phyloP scores from a whole-genome alignment of 805 yeast genomes.

The Candida sithepensis region DNA sequence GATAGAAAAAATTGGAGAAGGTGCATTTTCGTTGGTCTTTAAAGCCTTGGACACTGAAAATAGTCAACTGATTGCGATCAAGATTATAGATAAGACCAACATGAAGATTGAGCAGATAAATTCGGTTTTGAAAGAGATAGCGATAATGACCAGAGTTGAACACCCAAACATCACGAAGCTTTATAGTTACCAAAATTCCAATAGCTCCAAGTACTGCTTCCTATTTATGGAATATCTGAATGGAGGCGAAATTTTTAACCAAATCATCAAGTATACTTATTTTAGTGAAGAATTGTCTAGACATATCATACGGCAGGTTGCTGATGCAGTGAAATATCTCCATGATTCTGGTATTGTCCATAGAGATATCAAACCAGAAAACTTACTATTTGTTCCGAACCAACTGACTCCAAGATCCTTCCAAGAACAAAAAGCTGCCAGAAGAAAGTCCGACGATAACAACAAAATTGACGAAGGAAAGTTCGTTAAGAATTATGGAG shows the following conservation, averaged over 20 bases:
- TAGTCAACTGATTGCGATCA: constrained; percentile 60
- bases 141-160: constrained; percentile 61
- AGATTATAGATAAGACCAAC: constrained; percentile 62
- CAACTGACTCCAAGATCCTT: constrained; percentile 39
- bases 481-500: constrained; percentile 50
- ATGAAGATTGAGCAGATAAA: constrained; percentile 49
- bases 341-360: constrained; percentile 76
- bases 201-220: constrained; percentile 47
- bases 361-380: constrained; percentile 81
- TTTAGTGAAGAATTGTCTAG: constrained; percentile 69
- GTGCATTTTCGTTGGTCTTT: constrained; percentile 87
- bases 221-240: constrained; percentile 63
- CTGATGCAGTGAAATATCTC: constrained; percentile 63
- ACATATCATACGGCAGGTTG: constrained; percentile 70
- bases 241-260: constrained; percentile 81
- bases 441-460: constrained; percentile 55
- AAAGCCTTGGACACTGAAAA: constrained; percentile 52
- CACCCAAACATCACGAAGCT: constrained; percentile 62
- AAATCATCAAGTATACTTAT: constrained; percentile 73
- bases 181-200: constrained; percentile 48
- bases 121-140: constrained; percentile 66
- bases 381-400: constrained; percentile 59
- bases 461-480: constrained; percentile 61
- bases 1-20: constrained; percentile 58
- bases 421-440: constrained; percentile 39